Percentiles rank a stretch among this genome's conserved stretches.
phyloP scores from a whole-genome alignment of 2,329 filamentous ascomycete species.

The Colletotrichum sp. region DNA sequence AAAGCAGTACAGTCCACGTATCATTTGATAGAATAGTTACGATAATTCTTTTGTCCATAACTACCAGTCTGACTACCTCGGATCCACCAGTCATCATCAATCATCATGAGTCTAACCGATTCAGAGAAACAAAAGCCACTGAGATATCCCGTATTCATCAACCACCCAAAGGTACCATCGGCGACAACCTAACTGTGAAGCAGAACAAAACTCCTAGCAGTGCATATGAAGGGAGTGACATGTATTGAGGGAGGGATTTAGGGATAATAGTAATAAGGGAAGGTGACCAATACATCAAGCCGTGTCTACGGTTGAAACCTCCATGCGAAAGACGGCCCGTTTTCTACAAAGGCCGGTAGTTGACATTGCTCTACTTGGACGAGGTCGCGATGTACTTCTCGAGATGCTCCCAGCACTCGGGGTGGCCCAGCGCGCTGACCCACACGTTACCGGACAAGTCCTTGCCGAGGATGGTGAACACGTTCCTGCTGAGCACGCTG shows the following conservation, averaged over 20 bases:
- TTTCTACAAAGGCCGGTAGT: no score
- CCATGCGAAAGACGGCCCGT: no score
- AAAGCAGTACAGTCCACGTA: fast-evolving
- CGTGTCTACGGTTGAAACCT: no score
- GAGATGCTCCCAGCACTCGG: slow-evolving; percentile 30
- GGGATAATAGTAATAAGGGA: background rate
- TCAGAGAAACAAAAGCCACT: background rate
- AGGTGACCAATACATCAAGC: background rate
- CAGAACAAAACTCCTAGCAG: background rate
- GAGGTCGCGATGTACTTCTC: slow-evolving; percentile 24
- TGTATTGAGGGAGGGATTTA: background rate
- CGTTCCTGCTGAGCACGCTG: slow-evolving; percentile 13
- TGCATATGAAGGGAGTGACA: background rate
- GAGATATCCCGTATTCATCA: background rate
- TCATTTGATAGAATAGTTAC: no score
- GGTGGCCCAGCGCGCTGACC: slow-evolving; percentile 26
- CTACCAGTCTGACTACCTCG: background rate
- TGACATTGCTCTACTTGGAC: background rate
- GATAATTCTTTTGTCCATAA: background rate
- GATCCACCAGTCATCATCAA: background rate
- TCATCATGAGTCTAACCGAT: background rate
- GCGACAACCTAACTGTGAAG: background rate
- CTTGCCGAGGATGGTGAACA: slow-evolving; percentile 28
- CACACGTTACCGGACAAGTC: slow-evolving; percentile 32
- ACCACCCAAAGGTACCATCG: background rate